Evolutionary conservation across 1,139 yeast species (phyloP), one percentile per base, ranked within the genome.

Genomic region (Taphrina communis): DNA sequence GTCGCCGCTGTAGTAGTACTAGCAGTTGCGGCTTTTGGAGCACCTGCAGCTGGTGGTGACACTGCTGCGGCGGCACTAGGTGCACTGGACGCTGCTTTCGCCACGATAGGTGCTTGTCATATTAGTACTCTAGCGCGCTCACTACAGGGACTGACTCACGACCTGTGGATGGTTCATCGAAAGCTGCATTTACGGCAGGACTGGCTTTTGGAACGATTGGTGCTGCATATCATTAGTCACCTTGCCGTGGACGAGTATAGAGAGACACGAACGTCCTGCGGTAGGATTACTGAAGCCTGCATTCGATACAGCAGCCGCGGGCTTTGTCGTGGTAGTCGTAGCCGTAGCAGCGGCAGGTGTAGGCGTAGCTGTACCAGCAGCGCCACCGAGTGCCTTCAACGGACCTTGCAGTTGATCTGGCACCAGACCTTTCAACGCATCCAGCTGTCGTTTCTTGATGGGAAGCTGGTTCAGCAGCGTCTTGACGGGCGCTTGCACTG

Each of bases 371-470:
- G 25, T 21, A 9, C 11, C 51, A 12, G 19, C 51, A 46, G 6
- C 25, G 2, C 51, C 51, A 12, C 25, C 51, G 11, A 46, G 19
- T 12, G 51, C 51, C 3, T 46, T 46, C 25, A 46, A 2, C 0
- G 51, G 51, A 12, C 51, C 51, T 46, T 46, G 51, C 17, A 46
- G 2, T 46, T 12, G 51, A 46, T 46, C 51, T 1, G 51, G 51
- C 9, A 46, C 1, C 51, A 46, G 2, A 17, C 51, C 51, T 8
- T 12, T 46, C 17, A 46, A 1, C 2, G 51, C 19, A 46, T 46
- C 51, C 51, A 46, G n/a, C n/a, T 46, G 51, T 46, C 51, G 51
- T 9, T 19, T n/a, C 25, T 19, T n/a, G 51, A 46, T 46, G 51
- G 51, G 51, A 2, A 46, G 19, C 9, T n/a, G 25, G 25, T 46